Base-by-base conservation (phyloP, 805 yeast genomes). In the Wickerhamiella vanderwaltii region DNA sequence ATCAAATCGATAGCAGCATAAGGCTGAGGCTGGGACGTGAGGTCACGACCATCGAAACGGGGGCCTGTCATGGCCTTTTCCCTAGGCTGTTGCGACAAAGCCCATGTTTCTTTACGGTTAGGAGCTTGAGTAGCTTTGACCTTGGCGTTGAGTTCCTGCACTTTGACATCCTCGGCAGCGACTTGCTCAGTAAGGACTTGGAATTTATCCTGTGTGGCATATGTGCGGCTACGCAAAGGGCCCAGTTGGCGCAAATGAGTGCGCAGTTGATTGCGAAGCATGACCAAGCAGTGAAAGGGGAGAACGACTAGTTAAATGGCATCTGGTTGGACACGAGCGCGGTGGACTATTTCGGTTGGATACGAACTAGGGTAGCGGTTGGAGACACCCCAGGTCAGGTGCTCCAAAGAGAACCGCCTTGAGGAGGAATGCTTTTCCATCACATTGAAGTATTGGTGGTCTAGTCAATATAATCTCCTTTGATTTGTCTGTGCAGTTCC, bases 1-100 rank as follows among this genome's bases (percentile, higher is more conserved):
- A 84, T 80, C 60, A 84, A 69, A 34, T 84, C 91, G 54, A 84
- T 84, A 43, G 93, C 94, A 31, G 93, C 82, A 47, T 75, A 74
- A 5, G 94, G 85, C 53, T 69, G 71, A 43, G 94, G 94, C 63
- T 83, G 91, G 34, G 63, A 56, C 5, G 63, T 61, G 43, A 83
- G 64, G 54, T 83, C 85, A 48, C 65, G 72, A 53, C 81, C 93
- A 38, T 77, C 72, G 53, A 83, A 83, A 51, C 87, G 68, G 3
- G 81, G 75, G 46, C 76, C 70, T 41, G 69, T 59, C 55, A 72
- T 62, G 16, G 76, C 73, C 25, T 73, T 75, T 29, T 66, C 55
- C 56, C 84, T 70, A 29, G 77, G 64, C 41, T 64, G 69, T 63
- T 84, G 94, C 5, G 77, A 68, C 6, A 64, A 61, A 1, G 93